Evolutionary conservation across 2,329 filamentous ascomycete species (phyloP), one percentile per base, ranked within the genome.

Genomic region (Nemania abortiva): DNA sequence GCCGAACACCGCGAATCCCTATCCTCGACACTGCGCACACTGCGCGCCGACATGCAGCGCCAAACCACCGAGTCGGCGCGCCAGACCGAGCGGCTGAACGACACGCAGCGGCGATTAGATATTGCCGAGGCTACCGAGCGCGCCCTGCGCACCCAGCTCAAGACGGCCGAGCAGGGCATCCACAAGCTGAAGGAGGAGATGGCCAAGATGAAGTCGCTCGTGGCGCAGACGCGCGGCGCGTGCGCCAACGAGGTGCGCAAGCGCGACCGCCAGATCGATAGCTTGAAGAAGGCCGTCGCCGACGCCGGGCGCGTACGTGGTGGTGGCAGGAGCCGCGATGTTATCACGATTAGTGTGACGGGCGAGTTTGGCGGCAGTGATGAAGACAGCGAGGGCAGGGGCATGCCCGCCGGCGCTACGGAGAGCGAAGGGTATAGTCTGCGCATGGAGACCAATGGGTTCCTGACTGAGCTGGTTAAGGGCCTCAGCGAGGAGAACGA

Each of bases 401-500:
- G 74, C 15, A 54, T 77, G 65, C 75, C 75, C 1, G 72, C 71
- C 5, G 75, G 77, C 2, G 75, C 76, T 1, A 76, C 79, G 2
- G 76, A 86, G 81, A 78, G 88, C 82, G 79, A 88, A 81, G 69
- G 86, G 81, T 88, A 95, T 80, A 92, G 89, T 74, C 82, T 98
- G 69, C 90, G 91, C 75, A 89, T 91, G 78, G 96, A 98, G 81
- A 97, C 95, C 5, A 97, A 95, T 56, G 91, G 94, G 58, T 98
- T 98, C 77, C 83, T 99, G 66, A 96, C 95, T 0, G 90, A 92
- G 76, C 83, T 97, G 67, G 95, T 93, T 34, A 92, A 92, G 78
- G 90, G 89, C 47, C 83, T 98, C 66, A 96, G 94, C 76, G 93
- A 97, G 73, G 96, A 99, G 80, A 99, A 99, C 76, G 95, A 98